phyloP scores from a whole-genome alignment of 441 rosid genomes.

The Geranium incanum region DNA sequence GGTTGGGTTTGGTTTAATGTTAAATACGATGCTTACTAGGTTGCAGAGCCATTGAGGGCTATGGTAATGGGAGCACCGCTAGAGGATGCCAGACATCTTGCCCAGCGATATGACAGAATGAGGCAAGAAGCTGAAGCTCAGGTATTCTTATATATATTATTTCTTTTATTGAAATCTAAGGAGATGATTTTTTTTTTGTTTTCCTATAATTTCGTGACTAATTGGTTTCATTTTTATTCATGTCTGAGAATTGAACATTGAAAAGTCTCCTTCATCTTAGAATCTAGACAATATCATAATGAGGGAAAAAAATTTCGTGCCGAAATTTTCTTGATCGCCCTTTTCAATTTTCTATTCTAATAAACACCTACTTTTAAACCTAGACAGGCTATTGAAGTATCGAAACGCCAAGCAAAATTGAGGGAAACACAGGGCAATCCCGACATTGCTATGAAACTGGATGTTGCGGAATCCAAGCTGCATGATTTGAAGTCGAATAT shows the following conservation, averaged over 20 bases:
- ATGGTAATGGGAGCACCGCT: slow-evolving; percentile 90
- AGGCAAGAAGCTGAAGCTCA: slow-evolving; percentile 88
- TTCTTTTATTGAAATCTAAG: slow-evolving; percentile 13
- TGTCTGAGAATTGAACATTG: no score
- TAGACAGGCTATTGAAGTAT: slow-evolving; percentile 83
- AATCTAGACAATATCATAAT: neutral
- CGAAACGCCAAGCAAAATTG: slow-evolving; percentile 63
- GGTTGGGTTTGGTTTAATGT: slow-evolving; percentile 11
- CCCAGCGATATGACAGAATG: slow-evolving; percentile 79
- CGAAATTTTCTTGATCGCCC: slow-evolving; percentile 10
- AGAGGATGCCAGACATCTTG: slow-evolving; percentile 93
- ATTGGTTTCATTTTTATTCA: no score
- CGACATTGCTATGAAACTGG: slow-evolving; percentile 62
- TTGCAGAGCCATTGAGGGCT: slow-evolving; percentile 86
- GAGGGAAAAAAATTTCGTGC: neutral
- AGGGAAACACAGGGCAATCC: slow-evolving; percentile 65
- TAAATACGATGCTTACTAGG: slow-evolving; percentile 38
- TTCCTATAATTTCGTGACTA: no score
- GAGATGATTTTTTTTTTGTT: neutral
- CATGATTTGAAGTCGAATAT: slow-evolving; percentile 69
- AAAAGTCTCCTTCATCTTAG: neutral
- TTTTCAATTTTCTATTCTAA: neutral
- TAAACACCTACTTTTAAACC: slow-evolving; percentile 26
- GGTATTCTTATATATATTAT: slow-evolving; percentile 33
- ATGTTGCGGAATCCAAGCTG: slow-evolving; percentile 65